phyloP scores from a whole-genome alignment of 2,329 filamentous ascomycete species.

The Diaporthe batatas region DNA sequence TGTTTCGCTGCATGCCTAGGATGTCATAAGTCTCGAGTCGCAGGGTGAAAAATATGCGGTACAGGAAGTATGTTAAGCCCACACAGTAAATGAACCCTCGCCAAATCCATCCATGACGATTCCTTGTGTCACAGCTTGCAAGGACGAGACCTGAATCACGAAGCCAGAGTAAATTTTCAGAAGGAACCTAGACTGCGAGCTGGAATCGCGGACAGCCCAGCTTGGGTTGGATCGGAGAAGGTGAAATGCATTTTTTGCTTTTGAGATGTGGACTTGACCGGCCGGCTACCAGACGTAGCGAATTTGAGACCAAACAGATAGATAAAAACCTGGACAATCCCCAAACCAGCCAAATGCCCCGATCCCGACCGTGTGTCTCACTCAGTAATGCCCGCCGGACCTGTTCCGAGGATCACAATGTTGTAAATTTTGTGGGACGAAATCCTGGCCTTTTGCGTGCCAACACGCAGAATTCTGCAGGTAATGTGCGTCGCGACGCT shows the following conservation, averaged over 20 bases:
- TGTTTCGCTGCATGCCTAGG: background rate
- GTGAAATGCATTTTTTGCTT: conserved; percentile 41
- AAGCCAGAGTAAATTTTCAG: background rate
- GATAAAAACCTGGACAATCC: conserved; percentile 29
- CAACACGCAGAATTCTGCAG: conserved; percentile 26
- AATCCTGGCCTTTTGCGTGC: conserved; percentile 35
- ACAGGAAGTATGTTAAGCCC: background rate
- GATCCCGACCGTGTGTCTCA: conserved; percentile 20
- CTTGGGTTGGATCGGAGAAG: conserved; percentile 25
- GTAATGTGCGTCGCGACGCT: conserved; percentile 47
- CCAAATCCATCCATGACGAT: background rate
- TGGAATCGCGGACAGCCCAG: background rate
- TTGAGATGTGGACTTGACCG: conserved; percentile 40
- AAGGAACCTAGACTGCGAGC: background rate
- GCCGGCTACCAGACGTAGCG: conserved; percentile 29
- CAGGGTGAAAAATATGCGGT: background rate
- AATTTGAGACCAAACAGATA: conserved; percentile 37
- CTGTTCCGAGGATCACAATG: conserved; percentile 21
- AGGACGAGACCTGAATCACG: background rate
- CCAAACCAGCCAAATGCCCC: conserved; percentile 36
- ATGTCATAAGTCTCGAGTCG: background rate
- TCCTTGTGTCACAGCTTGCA: background rate
- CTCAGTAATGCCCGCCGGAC: conserved; percentile 26
- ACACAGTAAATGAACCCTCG: conserved; percentile 43
- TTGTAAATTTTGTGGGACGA: conserved; percentile 25